Evolutionary conservation across 345 rosid genomes (phyloP).

Genomic region (Noccaea bulbosa): DNA sequence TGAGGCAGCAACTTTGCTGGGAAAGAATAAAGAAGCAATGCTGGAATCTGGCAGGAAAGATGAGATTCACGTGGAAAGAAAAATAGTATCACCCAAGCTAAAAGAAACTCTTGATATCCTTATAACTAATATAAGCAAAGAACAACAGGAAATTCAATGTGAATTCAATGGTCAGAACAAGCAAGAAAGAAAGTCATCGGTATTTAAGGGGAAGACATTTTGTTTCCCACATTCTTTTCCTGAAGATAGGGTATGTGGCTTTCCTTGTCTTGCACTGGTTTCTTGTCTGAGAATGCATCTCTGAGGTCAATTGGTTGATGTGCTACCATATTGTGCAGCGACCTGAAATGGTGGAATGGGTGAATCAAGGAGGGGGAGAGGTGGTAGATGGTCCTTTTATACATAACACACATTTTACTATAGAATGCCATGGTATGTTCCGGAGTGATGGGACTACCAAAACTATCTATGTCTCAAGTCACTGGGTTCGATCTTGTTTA

Average conservation of each 20-base stretch:
- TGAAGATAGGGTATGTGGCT: constrained; percentile 73
- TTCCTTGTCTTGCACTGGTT: constrained; percentile 34
- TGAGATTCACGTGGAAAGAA: constrained; percentile 44
- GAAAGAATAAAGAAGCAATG: constrained; percentile 46
- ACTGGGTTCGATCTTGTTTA: constrained; percentile 90
- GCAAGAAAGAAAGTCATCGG: constrained; percentile 49
- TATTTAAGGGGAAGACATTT: constrained; percentile 78
- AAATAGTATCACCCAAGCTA: constrained; percentile 46
- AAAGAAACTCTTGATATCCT: constrained; percentile 40
- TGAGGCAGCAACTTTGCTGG: constrained; percentile 46
- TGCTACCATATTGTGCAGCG: constrained; percentile 53
- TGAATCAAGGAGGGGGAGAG: constrained; percentile 87
- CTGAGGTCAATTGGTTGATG: constrained; percentile 29
- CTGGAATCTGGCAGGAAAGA: constrained; percentile 33
- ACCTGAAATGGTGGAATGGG: constrained; percentile 82
- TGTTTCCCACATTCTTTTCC: constrained; percentile 79
- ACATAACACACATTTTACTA: constrained; percentile 56
- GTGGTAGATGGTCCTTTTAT: constrained; percentile 50
- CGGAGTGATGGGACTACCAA: constrained; percentile 39
- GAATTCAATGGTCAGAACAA: constrained; percentile 45
- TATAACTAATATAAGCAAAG: constrained; percentile 44
- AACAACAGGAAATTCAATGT: constrained; percentile 44
- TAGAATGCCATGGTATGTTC: constrained; percentile 78
- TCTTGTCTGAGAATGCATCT: constrained; percentile 26
- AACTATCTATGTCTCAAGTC: constrained; percentile 76